Evolutionary conservation across 106 monocot genomes (phyloP).

Genomic region (Acorus gramineus): DNA sequence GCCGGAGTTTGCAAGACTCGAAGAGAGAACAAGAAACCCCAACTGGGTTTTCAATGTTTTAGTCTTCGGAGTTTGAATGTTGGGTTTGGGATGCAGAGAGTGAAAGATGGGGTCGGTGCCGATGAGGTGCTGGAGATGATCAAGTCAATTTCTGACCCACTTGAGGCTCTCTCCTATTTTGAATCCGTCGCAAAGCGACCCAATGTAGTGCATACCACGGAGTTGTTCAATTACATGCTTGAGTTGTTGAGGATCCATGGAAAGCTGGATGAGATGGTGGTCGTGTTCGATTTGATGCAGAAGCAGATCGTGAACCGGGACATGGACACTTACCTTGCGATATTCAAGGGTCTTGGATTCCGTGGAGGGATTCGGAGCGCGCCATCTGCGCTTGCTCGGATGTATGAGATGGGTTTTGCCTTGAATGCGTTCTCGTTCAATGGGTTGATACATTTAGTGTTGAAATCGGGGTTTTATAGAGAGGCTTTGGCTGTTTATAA

Average conservation of each 20-base stretch:
- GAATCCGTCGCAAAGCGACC: constrained; percentile 40
- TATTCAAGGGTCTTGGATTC: constrained; percentile 55
- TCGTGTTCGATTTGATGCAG: constrained; percentile 96
- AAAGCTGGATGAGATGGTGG: constrained; percentile 53
- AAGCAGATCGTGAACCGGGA: constrained; percentile 72
- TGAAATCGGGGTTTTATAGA: constrained; percentile 39
- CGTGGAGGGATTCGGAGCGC: constrained; percentile 50
- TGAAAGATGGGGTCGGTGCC: constrained; percentile 24
- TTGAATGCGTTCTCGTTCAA: constrained; percentile 79
- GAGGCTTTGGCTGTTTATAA: constrained; percentile 72
- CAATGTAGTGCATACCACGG: constrained; percentile 53
- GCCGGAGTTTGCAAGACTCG: constrained; percentile 4
- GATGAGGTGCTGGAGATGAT: constrained; percentile 43
- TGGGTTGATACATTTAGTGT: constrained; percentile 80
- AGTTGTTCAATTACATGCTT: constrained; percentile 88
- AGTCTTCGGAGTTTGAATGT: not conserved
- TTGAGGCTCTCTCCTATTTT: constrained; percentile 45
- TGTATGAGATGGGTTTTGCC: constrained; percentile 56
- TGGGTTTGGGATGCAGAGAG: not conserved
- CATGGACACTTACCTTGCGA: constrained; percentile 47
- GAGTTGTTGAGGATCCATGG: constrained; percentile 58
- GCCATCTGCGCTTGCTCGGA: constrained; percentile 38
- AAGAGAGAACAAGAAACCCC: constrained; percentile 4
- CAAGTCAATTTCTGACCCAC: constrained; percentile 33
- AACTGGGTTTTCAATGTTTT: constrained; percentile 3